Conservation (phyloP, 495 filamentous ascomycete genomes). For the Trichoderma gamsii region DNA sequence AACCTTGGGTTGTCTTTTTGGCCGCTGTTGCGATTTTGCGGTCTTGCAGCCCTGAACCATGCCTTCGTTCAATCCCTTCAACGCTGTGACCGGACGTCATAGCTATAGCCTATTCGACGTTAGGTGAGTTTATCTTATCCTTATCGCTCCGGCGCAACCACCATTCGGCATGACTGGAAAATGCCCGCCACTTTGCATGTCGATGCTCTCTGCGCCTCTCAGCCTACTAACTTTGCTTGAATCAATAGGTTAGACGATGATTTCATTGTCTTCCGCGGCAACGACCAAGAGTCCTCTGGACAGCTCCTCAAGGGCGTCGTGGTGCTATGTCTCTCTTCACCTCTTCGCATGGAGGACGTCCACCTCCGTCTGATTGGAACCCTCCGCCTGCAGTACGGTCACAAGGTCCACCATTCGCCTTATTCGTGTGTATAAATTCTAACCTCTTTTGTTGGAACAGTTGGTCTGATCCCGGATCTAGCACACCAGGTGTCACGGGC, state of each 20-base stretch:
- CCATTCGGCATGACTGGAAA: background rate
- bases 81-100: constrained; percentile 35
- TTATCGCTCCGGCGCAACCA: background rate
- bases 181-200: background rate
- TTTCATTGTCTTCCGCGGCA: constrained; percentile 72
- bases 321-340: constrained; percentile 65
- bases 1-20: background rate
- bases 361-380: constrained; percentile 66
- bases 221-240: background rate
- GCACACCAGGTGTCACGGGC: constrained; percentile 43
- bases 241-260: constrained; percentile 65
- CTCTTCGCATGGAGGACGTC: constrained; percentile 65
- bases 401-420: background rate
- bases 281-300: constrained; percentile 66
- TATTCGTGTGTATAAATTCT: background rate
- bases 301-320: constrained; percentile 68
- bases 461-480: constrained; percentile 45
- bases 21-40: background rate
- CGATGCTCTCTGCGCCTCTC: background rate
- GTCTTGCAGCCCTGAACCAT: constrained; percentile 27
- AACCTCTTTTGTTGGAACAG: constrained; percentile 20
- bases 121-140: constrained; percentile 35
- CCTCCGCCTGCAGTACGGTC: constrained; percentile 58
- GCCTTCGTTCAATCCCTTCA: constrained; percentile 48
- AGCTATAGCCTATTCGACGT: constrained; percentile 48